Base-by-base conservation (phyloP, 345 rosid species). In the Dipteronia sinensis region DNA sequence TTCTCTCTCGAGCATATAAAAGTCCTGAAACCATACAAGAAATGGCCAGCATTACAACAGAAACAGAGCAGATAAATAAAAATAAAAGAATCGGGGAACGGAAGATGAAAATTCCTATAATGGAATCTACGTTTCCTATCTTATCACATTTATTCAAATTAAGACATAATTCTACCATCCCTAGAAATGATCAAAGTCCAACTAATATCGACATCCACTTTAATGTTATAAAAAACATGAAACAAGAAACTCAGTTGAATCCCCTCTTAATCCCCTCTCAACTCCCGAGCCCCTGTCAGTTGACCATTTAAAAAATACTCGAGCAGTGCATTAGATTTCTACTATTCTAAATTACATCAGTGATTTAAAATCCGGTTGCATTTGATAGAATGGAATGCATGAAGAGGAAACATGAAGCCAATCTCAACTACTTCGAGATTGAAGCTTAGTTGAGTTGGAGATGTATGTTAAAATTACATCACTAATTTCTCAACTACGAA, bases 1-100 rank as follows among this genome's bases (percentile, higher is more conserved):
- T 16, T 22, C 19, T 56, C 72, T 79, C 79, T 51, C 69, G 67
- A 76, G 71, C 63, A 74, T 74, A 77, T 69, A 38, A 77, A 47
- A 27, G 42, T 51, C 76, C 73, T 76, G 78, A 58, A 49, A 78
- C 1, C 1, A 53, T 42, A 31, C 46, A 16, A 64, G 27, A 72
- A 56, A 13, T 3, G 55, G 44, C 22, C 29, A 76, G 66, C 4
- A 3, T 73, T 22, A 51, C 53, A 25, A 56, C 34, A 62, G 65
- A 25, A 67, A 71, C 34, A 63, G 40, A 55, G 64, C 34, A 65
- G 66, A 67, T 27, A 72, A 10, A 10, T 8, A 29, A n/a, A 16
- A 20, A 64, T n/a, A 25, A 42, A 19, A 46, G 15, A 47, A 11
- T 59, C 59, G 19, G 0, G 40, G 10, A 8, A 65, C 2, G 27